Evolutionary conservation across 176 grass and related monocot genomes (phyloP).

Genomic region (Cenchrus purpureus): DNA sequence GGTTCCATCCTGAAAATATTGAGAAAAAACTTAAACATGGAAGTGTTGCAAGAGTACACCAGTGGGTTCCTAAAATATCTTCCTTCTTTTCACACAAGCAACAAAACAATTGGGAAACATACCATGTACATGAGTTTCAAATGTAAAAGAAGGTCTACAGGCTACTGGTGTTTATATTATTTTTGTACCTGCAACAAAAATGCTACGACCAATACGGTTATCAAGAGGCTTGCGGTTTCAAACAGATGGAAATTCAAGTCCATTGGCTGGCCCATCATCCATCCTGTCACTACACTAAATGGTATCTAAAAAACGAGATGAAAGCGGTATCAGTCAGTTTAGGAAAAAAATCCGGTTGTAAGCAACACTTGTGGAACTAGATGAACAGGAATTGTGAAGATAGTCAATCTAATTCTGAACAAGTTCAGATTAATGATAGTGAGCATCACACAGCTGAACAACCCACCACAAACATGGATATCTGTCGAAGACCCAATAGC

Average conservation of each 20-base stretch:
- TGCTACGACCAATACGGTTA: constrained; percentile 74
- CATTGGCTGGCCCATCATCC: constrained; percentile 78
- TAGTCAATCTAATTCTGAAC: background rate
- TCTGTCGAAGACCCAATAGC: constrained; percentile 83
- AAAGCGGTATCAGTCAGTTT: constrained; percentile 1
- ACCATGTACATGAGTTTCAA: no score
- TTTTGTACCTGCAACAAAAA: constrained; percentile 77
- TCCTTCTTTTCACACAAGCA: no score
- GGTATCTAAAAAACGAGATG: constrained; percentile 64
- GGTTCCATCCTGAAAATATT: constrained; percentile 67
- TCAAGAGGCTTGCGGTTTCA: constrained; percentile 77
- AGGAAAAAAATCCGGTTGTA: constrained; percentile 6
- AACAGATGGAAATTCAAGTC: constrained; percentile 88
- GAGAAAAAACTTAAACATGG: background rate
- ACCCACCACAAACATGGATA: constrained; percentile 91
- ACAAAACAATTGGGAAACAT: no score
- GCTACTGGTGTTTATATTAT: background rate
- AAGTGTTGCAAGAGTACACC: constrained; percentile 20
- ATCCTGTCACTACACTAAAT: constrained; percentile 72
- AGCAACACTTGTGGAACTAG: background rate
- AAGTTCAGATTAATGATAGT: constrained; percentile 1
- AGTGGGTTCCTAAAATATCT: background rate
- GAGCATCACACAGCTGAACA: background rate
- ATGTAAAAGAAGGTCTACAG: no score
- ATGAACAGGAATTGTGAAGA: background rate